Conservation (phyloP, 768 basidiomycete genomes). For the Porphyrellus cyaneotinctus region DNA sequence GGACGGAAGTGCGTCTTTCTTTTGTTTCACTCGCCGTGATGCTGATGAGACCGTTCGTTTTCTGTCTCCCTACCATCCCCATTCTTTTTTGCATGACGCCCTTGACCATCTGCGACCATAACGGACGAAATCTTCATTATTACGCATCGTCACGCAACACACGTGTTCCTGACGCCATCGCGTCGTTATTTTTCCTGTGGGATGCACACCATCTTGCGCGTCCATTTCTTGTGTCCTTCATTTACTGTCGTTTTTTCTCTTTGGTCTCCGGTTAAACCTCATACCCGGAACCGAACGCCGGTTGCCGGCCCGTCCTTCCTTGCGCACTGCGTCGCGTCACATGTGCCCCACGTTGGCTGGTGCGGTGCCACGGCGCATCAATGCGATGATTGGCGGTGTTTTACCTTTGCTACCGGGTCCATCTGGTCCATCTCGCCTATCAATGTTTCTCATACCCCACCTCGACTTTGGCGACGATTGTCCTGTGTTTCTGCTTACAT, state of each 20-base stretch:
- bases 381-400: conserved; percentile 13
- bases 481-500: neutral
- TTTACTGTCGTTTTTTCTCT: neutral
- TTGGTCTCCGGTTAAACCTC: conserved; percentile 9
- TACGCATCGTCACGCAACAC: neutral
- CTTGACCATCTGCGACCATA: neutral
- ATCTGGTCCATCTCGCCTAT: neutral
- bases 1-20: conserved; percentile 26
- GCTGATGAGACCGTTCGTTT: conserved; percentile 9
- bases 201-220: neutral
- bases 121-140: neutral
- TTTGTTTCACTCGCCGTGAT: conserved; percentile 1
- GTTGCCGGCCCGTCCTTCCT: neutral
- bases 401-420: conserved; percentile 1
- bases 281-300: conserved; percentile 11
- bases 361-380: conserved; percentile 3
- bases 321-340: conserved; percentile 10
- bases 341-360: conserved; percentile 2
- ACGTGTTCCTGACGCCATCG: neutral
- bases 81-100: neutral
- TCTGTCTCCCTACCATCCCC: neutral
- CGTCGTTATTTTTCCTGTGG: conserved; percentile 1
- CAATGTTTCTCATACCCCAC: neutral
- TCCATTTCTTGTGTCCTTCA: neutral
- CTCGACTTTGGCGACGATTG: conserved; percentile 1